These are phyloP conservation scores for Entophlyctis luteolus DNA, from an alignment of 192 early-diverging fungal genomes.

Conservation along the genomic window DNA sequence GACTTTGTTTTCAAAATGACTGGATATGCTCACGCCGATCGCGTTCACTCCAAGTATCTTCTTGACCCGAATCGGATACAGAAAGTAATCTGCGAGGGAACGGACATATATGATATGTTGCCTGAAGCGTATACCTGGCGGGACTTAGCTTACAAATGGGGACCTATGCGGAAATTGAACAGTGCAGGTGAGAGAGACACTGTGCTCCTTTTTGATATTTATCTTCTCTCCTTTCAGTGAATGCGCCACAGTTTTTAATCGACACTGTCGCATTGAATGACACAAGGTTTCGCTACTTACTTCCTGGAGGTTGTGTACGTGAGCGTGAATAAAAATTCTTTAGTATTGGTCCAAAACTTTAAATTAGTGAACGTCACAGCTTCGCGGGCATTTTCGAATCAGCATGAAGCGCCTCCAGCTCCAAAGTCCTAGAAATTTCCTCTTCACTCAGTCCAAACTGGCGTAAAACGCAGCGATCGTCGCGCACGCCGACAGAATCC, in stretches of 20 bases:
- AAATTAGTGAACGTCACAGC: no score
- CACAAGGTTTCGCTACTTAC: slow-evolving; percentile 34
- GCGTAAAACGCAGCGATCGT: no score
- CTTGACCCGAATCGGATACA: slow-evolving; percentile 43
- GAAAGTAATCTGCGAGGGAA: slow-evolving; percentile 52
- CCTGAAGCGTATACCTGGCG: slow-evolving; percentile 57
- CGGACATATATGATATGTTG: slow-evolving; percentile 65
- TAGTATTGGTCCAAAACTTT: no score
- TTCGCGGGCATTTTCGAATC: no score
- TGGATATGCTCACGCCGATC: slow-evolving; percentile 58
- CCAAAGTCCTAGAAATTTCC: no score
- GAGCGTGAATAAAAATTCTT: no score
- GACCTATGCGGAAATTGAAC: slow-evolving; percentile 32
- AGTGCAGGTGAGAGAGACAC: slow-evolving; percentile 14
- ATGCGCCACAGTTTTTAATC: slow-evolving; percentile 41
- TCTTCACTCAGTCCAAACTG: no score
- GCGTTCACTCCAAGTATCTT: slow-evolving; percentile 35
- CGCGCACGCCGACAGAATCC: no score
- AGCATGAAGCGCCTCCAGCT: no score
- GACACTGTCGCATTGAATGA: neutral
- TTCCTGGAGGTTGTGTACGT: slow-evolving; percentile 41
- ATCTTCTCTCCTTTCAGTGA: slow-evolving; percentile 3
- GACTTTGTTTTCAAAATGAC: slow-evolving; percentile 65
- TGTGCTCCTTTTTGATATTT: neutral
- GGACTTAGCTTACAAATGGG: slow-evolving; percentile 49